Evolutionary conservation across 495 filamentous ascomycete species (phyloP).

Genomic region (Hyaloscypha hepaticicola): DNA sequence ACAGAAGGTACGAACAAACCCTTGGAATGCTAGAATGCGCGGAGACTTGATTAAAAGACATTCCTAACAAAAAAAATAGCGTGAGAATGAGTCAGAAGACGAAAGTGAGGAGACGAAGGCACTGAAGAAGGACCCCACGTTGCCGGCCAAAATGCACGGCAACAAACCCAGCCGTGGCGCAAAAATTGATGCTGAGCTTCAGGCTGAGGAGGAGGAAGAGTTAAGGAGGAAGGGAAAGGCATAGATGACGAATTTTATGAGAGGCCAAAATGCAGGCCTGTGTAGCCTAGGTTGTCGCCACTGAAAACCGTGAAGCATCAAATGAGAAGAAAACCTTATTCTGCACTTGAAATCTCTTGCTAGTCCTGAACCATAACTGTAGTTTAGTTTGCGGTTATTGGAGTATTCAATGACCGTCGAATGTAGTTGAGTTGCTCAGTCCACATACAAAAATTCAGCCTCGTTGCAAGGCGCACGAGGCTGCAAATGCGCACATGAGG

Average conservation of each 20-base stretch:
- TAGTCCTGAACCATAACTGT: neutral
- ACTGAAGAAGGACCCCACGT: constrained; percentile 28
- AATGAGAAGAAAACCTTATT: neutral
- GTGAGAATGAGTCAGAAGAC: constrained; percentile 25
- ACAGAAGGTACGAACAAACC: constrained; percentile 21
- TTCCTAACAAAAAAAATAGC: constrained; percentile 8
- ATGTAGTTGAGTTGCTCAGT: neutral
- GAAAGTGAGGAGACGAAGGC: constrained; percentile 23
- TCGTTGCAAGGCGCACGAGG: neutral
- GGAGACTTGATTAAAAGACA: neutral
- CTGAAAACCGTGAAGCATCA: neutral
- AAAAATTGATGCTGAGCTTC: constrained; percentile 66
- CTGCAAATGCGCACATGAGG: neutral
- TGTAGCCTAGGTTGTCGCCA: too few species aligned
- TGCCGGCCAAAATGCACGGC: constrained; percentile 63
- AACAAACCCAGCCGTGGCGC: constrained; percentile 71
- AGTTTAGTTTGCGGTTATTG: too few species aligned
- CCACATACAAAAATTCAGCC: neutral
- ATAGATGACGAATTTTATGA: constrained; percentile 6
- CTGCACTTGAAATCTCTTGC: neutral
- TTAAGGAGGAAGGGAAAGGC: constrained; percentile 56
- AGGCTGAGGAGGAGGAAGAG: constrained; percentile 66
- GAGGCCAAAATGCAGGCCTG: neutral
- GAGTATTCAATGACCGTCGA: too few species aligned
- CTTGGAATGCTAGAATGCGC: neutral